A percentile compares a stretch with the other conserved stretches of the same genome.
phyloP scores from a whole-genome alignment of 2,329 filamentous ascomycete genomes.

The Coniella vitis region DNA sequence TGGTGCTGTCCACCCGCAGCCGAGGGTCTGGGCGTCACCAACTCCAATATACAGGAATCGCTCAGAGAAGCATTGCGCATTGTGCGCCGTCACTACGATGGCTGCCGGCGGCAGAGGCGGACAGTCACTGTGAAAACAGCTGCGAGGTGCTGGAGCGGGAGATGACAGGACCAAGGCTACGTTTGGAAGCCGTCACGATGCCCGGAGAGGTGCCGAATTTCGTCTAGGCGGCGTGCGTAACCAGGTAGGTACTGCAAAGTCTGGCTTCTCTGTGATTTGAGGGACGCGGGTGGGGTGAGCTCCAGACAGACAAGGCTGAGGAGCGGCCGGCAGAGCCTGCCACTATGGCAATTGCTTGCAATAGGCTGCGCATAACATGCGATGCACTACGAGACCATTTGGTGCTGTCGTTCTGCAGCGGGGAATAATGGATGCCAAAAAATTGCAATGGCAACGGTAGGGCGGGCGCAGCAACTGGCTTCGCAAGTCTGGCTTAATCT shows the following conservation, averaged over 20 bases:
- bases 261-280: constrained; percentile 11
- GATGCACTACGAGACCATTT: no score
- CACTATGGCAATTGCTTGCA: no score
- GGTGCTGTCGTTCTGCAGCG: no score
- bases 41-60: not conserved
- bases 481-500: no score
- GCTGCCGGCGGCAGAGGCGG: not conserved
- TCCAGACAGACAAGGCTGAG: not conserved
- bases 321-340: not conserved
- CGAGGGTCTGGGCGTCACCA: not conserved
- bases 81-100: not conserved
- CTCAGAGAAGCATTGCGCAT: not conserved
- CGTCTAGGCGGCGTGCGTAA: not conserved
- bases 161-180: constrained; percentile 8
- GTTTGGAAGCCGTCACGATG: constrained; percentile 12
- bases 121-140: not conserved
- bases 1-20: not conserved
- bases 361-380: no score
- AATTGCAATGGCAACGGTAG: no score
- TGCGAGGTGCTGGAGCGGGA: not conserved
- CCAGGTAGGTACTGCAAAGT: not conserved
- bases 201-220: constrained; percentile 14
- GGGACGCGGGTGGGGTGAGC: constrained; percentile 7
- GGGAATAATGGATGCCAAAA: no score
- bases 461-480: no score